Conservation (phyloP, 1,139 yeast species). For the Pichia norvegensis region DNA sequence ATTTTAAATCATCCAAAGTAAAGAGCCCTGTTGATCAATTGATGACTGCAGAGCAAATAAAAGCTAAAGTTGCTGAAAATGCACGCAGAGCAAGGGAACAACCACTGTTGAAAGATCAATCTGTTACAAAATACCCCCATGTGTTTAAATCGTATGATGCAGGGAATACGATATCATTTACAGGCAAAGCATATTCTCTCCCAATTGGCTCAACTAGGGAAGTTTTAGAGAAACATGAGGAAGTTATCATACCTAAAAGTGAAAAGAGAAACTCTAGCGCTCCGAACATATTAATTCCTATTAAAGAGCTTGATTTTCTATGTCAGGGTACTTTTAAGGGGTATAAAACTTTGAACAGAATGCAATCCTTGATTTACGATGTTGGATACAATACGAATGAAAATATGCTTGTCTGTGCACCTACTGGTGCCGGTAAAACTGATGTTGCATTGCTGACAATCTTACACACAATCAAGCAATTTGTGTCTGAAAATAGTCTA, state of each 20-base stretch:
- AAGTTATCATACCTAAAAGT: conserved; percentile 75
- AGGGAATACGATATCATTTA: conserved; percentile 61
- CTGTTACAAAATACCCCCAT: conserved; percentile 67
- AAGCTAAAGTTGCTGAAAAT: conserved; percentile 49
- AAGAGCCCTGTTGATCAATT: conserved; percentile 24
- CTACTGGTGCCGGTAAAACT: conserved; percentile 99
- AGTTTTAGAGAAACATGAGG: conserved; percentile 59
- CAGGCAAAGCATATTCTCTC: conserved; percentile 71
- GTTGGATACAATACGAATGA: conserved; percentile 91
- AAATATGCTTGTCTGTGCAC: conserved; percentile 96
- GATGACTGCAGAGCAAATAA: conserved; percentile 51
- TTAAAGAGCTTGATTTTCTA: conserved; percentile 60
- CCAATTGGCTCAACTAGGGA: conserved; percentile 78
- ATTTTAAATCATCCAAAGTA: not conserved
- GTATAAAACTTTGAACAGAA: conserved; percentile 70
- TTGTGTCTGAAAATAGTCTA: conserved; percentile 34
- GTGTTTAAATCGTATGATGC: conserved; percentile 69
- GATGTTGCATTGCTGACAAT: conserved; percentile 89
- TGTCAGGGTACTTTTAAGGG: conserved; percentile 82
- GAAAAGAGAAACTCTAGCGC: conserved; percentile 39
- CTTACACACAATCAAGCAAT: conserved; percentile 72
- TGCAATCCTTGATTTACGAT: conserved; percentile 88
- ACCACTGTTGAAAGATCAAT: conserved; percentile 39
- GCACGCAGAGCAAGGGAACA: conserved; percentile 44
- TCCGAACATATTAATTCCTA: conserved; percentile 48